Evolutionary conservation across 176 grass and related monocot species (phyloP).

Genomic region (Tillandsia fasciculata): DNA sequence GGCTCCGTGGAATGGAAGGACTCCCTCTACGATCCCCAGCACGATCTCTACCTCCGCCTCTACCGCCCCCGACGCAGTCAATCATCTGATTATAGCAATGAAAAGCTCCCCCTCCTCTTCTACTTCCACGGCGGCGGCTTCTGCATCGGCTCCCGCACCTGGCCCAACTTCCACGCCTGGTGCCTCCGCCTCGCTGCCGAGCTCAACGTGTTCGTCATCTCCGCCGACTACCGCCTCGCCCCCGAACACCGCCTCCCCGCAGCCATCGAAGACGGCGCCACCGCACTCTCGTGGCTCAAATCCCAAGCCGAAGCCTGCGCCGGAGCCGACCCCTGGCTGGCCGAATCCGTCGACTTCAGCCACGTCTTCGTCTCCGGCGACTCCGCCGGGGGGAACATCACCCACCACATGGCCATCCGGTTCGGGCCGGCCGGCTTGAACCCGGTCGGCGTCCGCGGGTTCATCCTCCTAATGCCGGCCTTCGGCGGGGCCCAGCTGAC

Average conservation of each 20-base stretch:
- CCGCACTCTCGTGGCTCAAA: conserved; percentile 40
- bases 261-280: conserved; percentile 29
- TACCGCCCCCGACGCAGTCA: conserved; percentile 5
- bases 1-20: conserved; percentile 38
- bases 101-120: conserved; percentile 22
- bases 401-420: conserved; percentile 28
- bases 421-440: not conserved
- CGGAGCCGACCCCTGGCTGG: conserved; percentile 19
- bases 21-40: conserved; percentile 17
- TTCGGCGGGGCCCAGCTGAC: conserved; percentile 26
- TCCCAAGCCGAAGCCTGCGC: not conserved
- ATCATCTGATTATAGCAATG: not conserved
- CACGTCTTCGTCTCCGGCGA: conserved; percentile 30
- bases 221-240: conserved; percentile 56
- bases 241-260: conserved; percentile 59
- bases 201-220: conserved; percentile 31
- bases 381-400: conserved; percentile 37
- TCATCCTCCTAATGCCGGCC: conserved; percentile 27
- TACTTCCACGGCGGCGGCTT: conserved; percentile 47
- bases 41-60: conserved; percentile 14
- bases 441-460: conserved; percentile 15
- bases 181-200: conserved; percentile 43
- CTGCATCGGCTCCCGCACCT: conserved; percentile 36
- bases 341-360: conserved; percentile 19
- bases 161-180: conserved; percentile 29